Base-by-base conservation (phyloP, 768 basidiomycete genomes). In the Boletus sp. region DNA sequence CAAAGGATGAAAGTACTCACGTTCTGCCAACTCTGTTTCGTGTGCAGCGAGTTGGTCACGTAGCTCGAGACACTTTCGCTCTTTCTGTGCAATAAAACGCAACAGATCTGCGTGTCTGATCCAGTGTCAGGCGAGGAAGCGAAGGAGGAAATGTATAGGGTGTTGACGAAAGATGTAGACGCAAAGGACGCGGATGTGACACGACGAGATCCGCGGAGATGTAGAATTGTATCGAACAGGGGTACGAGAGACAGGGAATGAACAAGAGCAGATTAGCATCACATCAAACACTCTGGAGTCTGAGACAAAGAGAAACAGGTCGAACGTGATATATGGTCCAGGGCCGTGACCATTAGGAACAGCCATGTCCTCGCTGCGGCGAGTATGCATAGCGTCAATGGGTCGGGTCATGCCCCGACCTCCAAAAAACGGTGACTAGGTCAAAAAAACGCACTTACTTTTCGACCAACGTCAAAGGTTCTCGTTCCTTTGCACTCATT, bases 81-180 rank as follows among this genome's bases (percentile, higher is more conserved):
- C 91, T 59, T 93, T 92, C 70, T 91, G 89, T 0, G 91, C 90
- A 47, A 93, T 93, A 55, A 87, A 86, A 30, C 81, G 86, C n/a
- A 93, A 73, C 2, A 93, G 72, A 51, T 92, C 90, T 7, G 85
- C 83, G 62, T 93, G 88, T 63, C 91, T 93, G 57, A 30, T 50
- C 23, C 39, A 29, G 23, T 4, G 23, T 10, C 32, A 35, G 46
- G 25, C 17, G 7, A 10, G 1, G 11, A 37, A 15, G 6, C 17
- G 27, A 44, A 23, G 2, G 4, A 4, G 10, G 19, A 29, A 15
- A 4, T 14, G n/a, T 23, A 5, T 21, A 13, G 15, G 29, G 27
- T 47, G 33, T 53, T 33, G 19, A 30, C n/a, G 8, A 27, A 17
- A 27, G 14, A 27, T 21, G 13, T 17, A 32, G 29, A 38, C 37